Percentiles rank a stretch among this genome's conserved stretches.
phyloP scores from a whole-genome alignment of 2,329 filamentous ascomycete genomes.

The Zarea fungicola region DNA sequence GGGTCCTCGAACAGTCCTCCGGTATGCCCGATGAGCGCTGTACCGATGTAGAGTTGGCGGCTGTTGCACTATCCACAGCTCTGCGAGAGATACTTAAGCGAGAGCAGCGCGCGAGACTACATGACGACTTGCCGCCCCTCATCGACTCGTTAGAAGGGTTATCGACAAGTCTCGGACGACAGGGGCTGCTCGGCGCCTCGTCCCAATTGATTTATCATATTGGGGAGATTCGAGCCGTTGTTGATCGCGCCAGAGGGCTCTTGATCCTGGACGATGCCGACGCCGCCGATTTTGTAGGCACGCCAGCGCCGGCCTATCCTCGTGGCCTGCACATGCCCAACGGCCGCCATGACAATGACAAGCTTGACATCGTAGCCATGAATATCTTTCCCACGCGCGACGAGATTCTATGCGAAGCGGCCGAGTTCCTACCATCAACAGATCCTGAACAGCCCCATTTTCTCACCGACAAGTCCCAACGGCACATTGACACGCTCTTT shows the following conservation, averaged over 20 bases:
- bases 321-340: not conserved
- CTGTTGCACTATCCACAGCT: slow-evolving; percentile 4
- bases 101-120: slow-evolving; percentile 6
- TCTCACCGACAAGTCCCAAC: slow-evolving; percentile 3
- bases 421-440: slow-evolving; percentile 9
- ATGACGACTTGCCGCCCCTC: slow-evolving; percentile 4
- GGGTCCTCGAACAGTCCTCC: not conserved
- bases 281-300: not conserved
- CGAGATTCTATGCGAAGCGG: not conserved
- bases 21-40: no score
- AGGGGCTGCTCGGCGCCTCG: not conserved
- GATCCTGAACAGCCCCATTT: slow-evolving; percentile 9
- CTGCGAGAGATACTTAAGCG: slow-evolving; percentile 8
- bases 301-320: slow-evolving; percentile 1
- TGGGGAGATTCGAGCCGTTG: slow-evolving; percentile 5
- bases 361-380: not conserved
- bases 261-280: not conserved
- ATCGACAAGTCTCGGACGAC: not conserved
- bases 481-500: slow-evolving; percentile 8
- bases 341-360: slow-evolving; percentile 9
- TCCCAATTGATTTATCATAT: not conserved
- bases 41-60: not conserved
- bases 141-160: slow-evolving; percentile 2
- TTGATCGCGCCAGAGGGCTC: slow-evolving; percentile 5
- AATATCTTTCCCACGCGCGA: slow-evolving; percentile 5